A percentile compares a stretch with the other conserved stretches of the same genome.
phyloP scores from a whole-genome alignment of 345 rosid species.

The Erucastrum elatum region DNA sequence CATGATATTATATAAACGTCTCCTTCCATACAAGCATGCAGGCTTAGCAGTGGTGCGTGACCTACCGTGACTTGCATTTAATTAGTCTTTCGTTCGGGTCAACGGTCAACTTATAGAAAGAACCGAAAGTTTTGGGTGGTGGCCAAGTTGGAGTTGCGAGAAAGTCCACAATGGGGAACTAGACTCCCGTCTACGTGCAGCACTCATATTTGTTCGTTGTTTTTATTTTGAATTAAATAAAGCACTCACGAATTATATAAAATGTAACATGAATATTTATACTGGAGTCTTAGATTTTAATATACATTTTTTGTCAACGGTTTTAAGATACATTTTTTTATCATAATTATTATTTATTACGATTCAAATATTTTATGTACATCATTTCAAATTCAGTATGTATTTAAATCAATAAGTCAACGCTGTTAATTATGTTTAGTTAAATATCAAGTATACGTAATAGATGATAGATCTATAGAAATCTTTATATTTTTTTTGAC shows the following conservation, averaged over 20 bases:
- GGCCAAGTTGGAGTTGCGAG: background rate
- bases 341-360: background rate
- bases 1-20: background rate
- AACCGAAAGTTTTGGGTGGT: background rate
- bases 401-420: background rate
- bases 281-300: background rate
- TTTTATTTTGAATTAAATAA: too few species aligned
- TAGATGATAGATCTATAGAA: background rate
- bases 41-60: background rate
- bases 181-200: background rate
- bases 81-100: background rate
- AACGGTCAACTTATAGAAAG: background rate
- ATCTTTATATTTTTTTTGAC: background rate
- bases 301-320: background rate
- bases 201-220: background rate
- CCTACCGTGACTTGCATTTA: background rate
- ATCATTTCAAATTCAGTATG: background rate
- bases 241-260: too few species aligned
- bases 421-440: background rate
- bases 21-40: background rate
- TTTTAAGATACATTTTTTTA: background rate
- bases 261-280: background rate
- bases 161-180: background rate
- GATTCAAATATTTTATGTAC: background rate
- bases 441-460: background rate